Conservation (phyloP, 1,284 basidiomycete genomes). For the Termitomyces sp. region DNA sequence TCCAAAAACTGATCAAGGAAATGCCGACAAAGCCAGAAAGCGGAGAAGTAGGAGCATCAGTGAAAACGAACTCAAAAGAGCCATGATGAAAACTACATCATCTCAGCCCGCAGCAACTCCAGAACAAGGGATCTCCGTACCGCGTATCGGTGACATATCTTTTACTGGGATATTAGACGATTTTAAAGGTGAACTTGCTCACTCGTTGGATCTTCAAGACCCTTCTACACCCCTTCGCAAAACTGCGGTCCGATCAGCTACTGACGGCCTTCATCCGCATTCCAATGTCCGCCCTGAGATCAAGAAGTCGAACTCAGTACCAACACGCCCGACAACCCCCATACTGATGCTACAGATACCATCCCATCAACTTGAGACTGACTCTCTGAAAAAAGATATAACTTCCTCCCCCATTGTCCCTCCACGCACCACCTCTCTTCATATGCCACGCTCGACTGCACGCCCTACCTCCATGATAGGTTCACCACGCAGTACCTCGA, state of each 20-base stretch:
- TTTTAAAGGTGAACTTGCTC: constrained; percentile 63
- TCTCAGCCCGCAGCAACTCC: constrained; percentile 32
- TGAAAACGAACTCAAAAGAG: constrained; percentile 56
- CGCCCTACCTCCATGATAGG: constrained; percentile 26
- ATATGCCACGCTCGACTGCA: constrained; percentile 39
- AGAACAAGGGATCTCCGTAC: constrained; percentile 25
- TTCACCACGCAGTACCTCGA: constrained; percentile 27
- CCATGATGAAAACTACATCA: constrained; percentile 32
- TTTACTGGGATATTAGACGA: constrained; percentile 61
- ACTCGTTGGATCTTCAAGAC: constrained; percentile 58
- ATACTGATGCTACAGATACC: constrained; percentile 32
- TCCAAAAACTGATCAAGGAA: constrained; percentile 19
- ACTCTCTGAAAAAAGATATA: constrained; percentile 22
- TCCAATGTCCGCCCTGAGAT: constrained; percentile 15
- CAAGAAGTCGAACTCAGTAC: constrained; percentile 16
- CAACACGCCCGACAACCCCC: constrained; percentile 25
- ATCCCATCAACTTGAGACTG: constrained; percentile 24
- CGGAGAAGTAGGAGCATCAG: constrained; percentile 74
- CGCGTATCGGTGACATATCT: constrained; percentile 40
- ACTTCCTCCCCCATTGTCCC: constrained; percentile 42
- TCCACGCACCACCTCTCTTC: constrained; percentile 55
- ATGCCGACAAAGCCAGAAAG: constrained; percentile 37
- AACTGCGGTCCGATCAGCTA: constrained; percentile 25
- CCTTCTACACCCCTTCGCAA: constrained; percentile 53
- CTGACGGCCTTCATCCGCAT: constrained; percentile 20